These are phyloP conservation scores for Lophiotrema nucula DNA, from an alignment of 495 filamentous ascomycete species.

Conservation along the genomic window DNA sequence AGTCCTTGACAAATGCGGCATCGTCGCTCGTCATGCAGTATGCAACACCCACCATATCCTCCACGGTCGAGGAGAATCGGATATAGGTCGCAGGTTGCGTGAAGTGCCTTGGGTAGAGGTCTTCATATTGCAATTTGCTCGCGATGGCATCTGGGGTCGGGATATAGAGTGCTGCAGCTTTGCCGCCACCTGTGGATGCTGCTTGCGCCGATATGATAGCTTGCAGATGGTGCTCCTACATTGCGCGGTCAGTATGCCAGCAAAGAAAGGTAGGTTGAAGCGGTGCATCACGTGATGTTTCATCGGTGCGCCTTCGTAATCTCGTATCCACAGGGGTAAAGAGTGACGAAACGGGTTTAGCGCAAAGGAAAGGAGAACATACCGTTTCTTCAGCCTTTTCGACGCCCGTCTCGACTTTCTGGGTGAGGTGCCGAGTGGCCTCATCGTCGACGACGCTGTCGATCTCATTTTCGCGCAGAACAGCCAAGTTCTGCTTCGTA, in stretches of 20 bases:
- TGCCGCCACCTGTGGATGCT: constrained; percentile 59
- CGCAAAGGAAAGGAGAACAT: constrained; percentile 51
- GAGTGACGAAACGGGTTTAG: constrained; percentile 39
- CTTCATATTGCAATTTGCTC: constrained; percentile 77
- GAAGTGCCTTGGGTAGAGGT: constrained; percentile 76
- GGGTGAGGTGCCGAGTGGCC: constrained; percentile 59
- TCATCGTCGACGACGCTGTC: constrained; percentile 68
- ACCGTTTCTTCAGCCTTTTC: constrained; percentile 97
- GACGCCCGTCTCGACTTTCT: constrained; percentile 92
- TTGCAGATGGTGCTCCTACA: constrained; percentile 97
- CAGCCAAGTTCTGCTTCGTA: constrained; percentile 77
- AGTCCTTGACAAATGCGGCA: constrained; percentile 74
- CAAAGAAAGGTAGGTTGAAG: not conserved
- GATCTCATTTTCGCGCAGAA: constrained; percentile 86
- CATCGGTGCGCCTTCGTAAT: not conserved
- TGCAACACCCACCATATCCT: constrained; percentile 80
- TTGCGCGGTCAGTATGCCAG: constrained; percentile 11
- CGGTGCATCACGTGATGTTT: not conserved
- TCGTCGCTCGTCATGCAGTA: constrained; percentile 95
- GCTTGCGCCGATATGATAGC: constrained; percentile 76
- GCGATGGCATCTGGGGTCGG: constrained; percentile 80
- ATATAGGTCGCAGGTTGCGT: constrained; percentile 88
- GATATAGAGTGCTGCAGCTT: constrained; percentile 71
- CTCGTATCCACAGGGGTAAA: not conserved
- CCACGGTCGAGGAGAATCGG: constrained; percentile 95